Evolutionary conservation across 805 yeast species (phyloP).

Genomic region (Maudiozyma bulderi): DNA sequence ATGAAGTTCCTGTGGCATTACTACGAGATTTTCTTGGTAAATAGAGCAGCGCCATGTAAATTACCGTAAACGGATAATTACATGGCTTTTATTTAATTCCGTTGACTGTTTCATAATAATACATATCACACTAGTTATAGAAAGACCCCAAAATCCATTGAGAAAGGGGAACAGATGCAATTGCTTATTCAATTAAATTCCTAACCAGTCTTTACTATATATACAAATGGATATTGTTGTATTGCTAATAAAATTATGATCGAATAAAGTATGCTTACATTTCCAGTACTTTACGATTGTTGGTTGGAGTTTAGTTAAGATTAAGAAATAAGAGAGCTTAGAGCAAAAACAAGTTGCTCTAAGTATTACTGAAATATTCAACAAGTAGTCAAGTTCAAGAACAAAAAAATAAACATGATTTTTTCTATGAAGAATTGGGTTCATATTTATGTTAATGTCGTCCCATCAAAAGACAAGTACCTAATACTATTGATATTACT

Average conservation of each 20-base stretch:
- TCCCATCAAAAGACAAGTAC: slow-evolving; percentile 15
- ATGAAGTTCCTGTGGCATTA: background rate
- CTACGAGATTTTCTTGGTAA: background rate
- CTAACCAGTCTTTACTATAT: no score
- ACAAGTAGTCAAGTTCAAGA: background rate
- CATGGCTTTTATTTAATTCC: background rate
- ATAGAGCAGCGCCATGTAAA: no score
- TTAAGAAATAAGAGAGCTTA: no score
- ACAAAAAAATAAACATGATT: background rate
- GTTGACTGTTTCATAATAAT: background rate
- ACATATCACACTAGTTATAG: background rate
- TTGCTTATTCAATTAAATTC: no score
- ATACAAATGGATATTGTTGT: no score
- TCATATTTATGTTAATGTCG: slow-evolving; percentile 18
- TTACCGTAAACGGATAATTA: background rate
- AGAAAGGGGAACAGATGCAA: background rate
- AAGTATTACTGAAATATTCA: no score
- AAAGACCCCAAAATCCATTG: background rate
- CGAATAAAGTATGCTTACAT: no score
- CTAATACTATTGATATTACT: slow-evolving; percentile 24
- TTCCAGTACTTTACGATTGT: no score
- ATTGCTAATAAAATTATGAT: no score
- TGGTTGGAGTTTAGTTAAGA: no score
- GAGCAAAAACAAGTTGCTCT: no score
- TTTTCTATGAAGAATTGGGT: background rate